Conservation (phyloP, 176 grass and related monocot species). For the Carex cristatella region DNA sequence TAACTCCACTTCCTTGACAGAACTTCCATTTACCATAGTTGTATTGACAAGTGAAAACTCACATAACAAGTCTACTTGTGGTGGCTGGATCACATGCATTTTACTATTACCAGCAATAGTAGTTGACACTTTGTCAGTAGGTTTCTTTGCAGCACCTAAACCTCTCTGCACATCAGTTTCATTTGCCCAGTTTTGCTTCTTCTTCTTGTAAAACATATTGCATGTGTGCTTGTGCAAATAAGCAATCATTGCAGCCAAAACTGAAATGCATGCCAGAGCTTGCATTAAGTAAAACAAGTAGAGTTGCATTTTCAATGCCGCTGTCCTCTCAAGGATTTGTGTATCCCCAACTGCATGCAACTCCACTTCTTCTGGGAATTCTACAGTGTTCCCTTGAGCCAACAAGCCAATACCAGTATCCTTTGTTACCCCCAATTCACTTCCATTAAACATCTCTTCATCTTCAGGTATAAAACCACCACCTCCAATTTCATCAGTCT, state of each 20-base stretch:
- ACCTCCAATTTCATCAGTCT: not conserved
- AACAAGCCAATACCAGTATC: constrained; percentile 7
- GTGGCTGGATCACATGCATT: not conserved
- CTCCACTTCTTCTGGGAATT: not conserved
- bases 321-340: not conserved
- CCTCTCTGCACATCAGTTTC: not conserved
- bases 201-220: not conserved
- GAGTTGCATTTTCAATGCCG: constrained; percentile 13
- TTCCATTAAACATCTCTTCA: not conserved
- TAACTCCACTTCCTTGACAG: not conserved
- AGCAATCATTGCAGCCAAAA: not conserved
- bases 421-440: not conserved
- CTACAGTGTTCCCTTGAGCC: constrained; percentile 13
- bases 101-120: constrained; percentile 2
- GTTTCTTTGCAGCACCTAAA: not conserved
- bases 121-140: not conserved
- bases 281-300: not conserved
- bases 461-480: not conserved
- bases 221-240: constrained; percentile 9
- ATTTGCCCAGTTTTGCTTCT: not conserved
- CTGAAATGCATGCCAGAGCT: constrained; percentile 10
- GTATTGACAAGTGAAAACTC: not conserved
- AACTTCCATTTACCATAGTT: not conserved
- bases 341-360: not conserved
- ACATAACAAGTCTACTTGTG: constrained; percentile 9